Evolutionary conservation across 2,329 filamentous ascomycete genomes (phyloP).

Genomic region (Plectosphaerella sp.): DNA sequence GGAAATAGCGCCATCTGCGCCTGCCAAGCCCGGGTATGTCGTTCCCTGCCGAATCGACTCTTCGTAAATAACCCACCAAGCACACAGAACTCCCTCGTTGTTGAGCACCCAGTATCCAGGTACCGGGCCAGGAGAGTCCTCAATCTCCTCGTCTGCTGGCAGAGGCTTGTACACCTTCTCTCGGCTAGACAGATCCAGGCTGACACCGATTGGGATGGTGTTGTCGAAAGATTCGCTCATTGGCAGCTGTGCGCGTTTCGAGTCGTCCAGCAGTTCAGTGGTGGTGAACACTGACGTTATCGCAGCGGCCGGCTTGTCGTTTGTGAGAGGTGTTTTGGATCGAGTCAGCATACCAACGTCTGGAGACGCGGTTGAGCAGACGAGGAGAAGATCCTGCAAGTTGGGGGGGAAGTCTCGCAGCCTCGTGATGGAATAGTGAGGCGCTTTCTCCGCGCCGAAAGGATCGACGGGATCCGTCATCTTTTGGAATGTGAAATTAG

Average conservation of each 20-base stretch:
- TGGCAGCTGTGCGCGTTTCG: slow-evolving; percentile 69
- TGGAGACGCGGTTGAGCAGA: slow-evolving; percentile 74
- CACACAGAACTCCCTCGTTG: slow-evolving; percentile 77
- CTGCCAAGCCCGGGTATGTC: slow-evolving; percentile 66
- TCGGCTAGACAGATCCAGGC: slow-evolving; percentile 77
- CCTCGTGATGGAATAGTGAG: slow-evolving; percentile 74
- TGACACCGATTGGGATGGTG: slow-evolving; percentile 73
- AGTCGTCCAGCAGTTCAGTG: slow-evolving; percentile 69
- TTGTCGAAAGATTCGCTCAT: slow-evolving; percentile 64
- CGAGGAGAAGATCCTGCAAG: slow-evolving; percentile 74
- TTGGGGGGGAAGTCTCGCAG: slow-evolving; percentile 77
- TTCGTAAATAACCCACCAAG: slow-evolving; percentile 91
- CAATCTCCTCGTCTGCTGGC: slow-evolving; percentile 68
- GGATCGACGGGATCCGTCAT: slow-evolving; percentile 70
- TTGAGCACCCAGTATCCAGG: slow-evolving; percentile 84
- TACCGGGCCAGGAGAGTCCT: slow-evolving; percentile 73
- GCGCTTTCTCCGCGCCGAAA: slow-evolving; percentile 60
- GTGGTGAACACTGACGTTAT: slow-evolving; percentile 68
- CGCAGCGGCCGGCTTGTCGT: slow-evolving; percentile 51
- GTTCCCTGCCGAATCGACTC: slow-evolving; percentile 74
- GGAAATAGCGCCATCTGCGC: slow-evolving; percentile 31
- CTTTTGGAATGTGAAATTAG: slow-evolving; percentile 66
- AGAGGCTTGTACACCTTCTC: slow-evolving; percentile 77
- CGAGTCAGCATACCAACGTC: slow-evolving; percentile 77
- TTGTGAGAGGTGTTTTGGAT: slow-evolving; percentile 63